Conservation (phyloP, 352 stramenopile genomes). For the Globisporangium cylindrosporum region DNA sequence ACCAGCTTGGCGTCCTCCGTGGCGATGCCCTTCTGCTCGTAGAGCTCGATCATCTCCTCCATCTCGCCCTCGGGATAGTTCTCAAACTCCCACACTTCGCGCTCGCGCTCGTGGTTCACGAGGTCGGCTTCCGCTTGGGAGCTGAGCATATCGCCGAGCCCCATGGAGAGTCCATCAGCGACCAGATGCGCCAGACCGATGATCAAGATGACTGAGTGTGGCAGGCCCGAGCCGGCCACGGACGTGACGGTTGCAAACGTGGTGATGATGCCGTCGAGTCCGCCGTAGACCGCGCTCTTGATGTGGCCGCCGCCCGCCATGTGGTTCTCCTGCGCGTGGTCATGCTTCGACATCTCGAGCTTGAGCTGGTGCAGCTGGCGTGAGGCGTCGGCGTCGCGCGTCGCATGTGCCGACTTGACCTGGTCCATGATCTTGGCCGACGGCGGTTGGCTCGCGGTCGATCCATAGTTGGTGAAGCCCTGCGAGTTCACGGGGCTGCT, state of each 20-base stretch:
- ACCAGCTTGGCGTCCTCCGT: conserved; percentile 89
- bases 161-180: conserved; percentile 94
- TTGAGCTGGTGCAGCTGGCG: conserved; percentile 68
- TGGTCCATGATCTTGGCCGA: conserved; percentile 45
- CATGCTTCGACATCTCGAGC: conserved; percentile 48
- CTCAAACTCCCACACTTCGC: conserved; percentile 95
- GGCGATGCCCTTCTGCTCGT: conserved; percentile 89
- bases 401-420: conserved; percentile 51
- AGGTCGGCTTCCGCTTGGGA: conserved; percentile 93
- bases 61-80: conserved; percentile 96
- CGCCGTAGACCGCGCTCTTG: conserved; percentile 92
- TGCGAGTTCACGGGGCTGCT: conserved; percentile 24
- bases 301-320: conserved; percentile 71
- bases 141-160: conserved; percentile 93
- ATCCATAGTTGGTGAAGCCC: conserved; percentile 46
- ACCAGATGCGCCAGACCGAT: conserved; percentile 94
- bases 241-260: conserved; percentile 95
- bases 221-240: conserved; percentile 87
- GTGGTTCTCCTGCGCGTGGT: conserved; percentile 74
- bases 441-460: conserved; percentile 3
- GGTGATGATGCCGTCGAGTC: conserved; percentile 96
- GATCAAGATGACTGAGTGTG: conserved; percentile 92
- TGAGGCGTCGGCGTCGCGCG: conserved; percentile 48
- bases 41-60: conserved; percentile 96
- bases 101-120: conserved; percentile 89